Evolutionary conservation across 2,329 filamentous ascomycete genomes (phyloP).

Genomic region (Colletotrichum lindemuthianum): DNA sequence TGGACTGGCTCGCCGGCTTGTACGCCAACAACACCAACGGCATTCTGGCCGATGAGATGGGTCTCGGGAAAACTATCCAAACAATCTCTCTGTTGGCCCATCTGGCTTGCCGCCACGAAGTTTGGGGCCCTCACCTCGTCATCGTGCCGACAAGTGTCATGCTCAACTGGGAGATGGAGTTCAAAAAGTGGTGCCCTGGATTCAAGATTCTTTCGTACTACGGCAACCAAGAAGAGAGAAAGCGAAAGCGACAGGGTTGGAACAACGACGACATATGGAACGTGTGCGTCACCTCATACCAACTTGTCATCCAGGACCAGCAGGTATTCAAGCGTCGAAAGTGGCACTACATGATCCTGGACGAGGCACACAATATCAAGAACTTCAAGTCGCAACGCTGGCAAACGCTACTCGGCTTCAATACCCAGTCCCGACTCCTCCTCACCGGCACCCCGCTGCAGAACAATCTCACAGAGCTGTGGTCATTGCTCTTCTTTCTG

Average conservation of each 20-base stretch:
- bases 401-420: constrained; percentile 94
- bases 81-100: constrained; percentile 95
- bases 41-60: constrained; percentile 98
- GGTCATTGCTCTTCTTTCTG: constrained; percentile 96
- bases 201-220: constrained; percentile 99
- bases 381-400: constrained; percentile 98
- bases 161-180: constrained; percentile 99
- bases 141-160: constrained; percentile 98
- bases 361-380: constrained; percentile 99
- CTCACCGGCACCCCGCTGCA: constrained; percentile 95
- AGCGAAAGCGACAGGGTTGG: constrained; percentile 92
- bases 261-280: constrained; percentile 94
- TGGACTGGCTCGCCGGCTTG: constrained; percentile 95
- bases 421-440: constrained; percentile 85
- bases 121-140: constrained; percentile 96
- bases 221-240: constrained; percentile 90
- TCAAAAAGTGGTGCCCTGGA: constrained; percentile 98
- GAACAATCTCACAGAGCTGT: constrained; percentile 95
- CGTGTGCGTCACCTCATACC: constrained; percentile 97
- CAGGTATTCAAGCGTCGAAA: constrained; percentile 90
- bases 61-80: constrained; percentile 96
- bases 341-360: constrained; percentile 98
- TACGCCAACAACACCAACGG: constrained; percentile 95
- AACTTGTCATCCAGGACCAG: constrained; percentile 93
- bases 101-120: constrained; percentile 86